These are phyloP conservation scores for Neurospora terricola DNA, from an alignment of 495 filamentous ascomycete genomes.

Conservation along the genomic window DNA sequence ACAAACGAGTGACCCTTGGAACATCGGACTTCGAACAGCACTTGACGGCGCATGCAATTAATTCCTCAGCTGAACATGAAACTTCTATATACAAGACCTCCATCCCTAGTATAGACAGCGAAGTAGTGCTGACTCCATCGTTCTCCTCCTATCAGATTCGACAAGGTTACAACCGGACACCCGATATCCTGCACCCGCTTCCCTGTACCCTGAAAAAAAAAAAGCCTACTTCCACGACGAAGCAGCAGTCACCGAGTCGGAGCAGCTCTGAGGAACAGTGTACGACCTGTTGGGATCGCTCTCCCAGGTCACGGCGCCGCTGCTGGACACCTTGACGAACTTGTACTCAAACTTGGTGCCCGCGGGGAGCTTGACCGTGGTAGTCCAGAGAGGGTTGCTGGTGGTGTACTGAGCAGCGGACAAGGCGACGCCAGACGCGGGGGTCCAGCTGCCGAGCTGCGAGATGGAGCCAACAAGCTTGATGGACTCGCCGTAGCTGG, in stretches of 20 bases:
- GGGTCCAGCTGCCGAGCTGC: slow-evolving; percentile 48
- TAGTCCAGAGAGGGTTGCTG: slow-evolving; percentile 48
- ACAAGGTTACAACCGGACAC: neutral
- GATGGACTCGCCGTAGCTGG: slow-evolving; percentile 48
- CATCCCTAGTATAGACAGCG: neutral
- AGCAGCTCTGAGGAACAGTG: slow-evolving; percentile 45
- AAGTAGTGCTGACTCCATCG: neutral
- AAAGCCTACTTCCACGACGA: slow-evolving; percentile 4
- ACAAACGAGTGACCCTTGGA: neutral
- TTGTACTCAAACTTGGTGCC: slow-evolving; percentile 57
- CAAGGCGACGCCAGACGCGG: slow-evolving; percentile 37
- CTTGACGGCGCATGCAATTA: neutral
- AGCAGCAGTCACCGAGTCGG: slow-evolving; percentile 23
- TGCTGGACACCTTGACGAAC: slow-evolving; percentile 48
- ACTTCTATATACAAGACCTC: neutral
- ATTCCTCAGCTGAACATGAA: neutral
- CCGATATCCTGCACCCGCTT: neutral
- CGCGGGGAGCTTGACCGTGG: slow-evolving; percentile 38
- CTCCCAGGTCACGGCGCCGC: slow-evolving; percentile 53
- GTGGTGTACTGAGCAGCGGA: slow-evolving; percentile 44
- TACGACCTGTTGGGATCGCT: slow-evolving; percentile 53
- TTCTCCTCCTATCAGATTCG: neutral
- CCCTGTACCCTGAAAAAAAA: neutral
- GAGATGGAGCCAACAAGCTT: slow-evolving; percentile 47
- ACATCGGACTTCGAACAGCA: neutral